Conservation (phyloP, 2,329 filamentous ascomycete species). For the Teratosphaeria gauchensis region DNA sequence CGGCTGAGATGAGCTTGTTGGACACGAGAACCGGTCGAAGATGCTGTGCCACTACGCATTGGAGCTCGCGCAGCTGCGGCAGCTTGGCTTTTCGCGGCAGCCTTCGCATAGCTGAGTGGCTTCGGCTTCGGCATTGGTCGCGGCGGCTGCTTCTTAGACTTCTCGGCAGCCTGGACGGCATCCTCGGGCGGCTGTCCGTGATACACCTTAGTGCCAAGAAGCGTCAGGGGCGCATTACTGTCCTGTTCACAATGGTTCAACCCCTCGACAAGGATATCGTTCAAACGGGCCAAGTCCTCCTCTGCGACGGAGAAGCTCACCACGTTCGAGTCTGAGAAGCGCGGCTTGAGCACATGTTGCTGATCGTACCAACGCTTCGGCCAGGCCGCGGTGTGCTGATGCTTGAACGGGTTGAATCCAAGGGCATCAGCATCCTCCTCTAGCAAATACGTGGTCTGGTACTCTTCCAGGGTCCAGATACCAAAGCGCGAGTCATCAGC, state of each 20-base stretch:
- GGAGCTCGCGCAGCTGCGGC: constrained; percentile 5
- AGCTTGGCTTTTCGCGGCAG: constrained; percentile 15
- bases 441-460: constrained; percentile 50
- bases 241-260: constrained; percentile 46
- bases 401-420: constrained; percentile 52
- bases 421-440: constrained; percentile 59
- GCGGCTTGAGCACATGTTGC: constrained; percentile 39
- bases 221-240: constrained; percentile 22
- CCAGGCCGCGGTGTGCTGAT: constrained; percentile 28
- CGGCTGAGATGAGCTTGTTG: constrained; percentile 42
- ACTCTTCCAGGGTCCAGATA: constrained; percentile 39
- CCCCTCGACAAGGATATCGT: constrained; percentile 53
- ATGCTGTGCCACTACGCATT: constrained; percentile 2
- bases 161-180: constrained; percentile 1
- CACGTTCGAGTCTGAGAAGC: constrained; percentile 40
- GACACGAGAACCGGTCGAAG: constrained; percentile 7
- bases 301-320: constrained; percentile 48
- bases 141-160: constrained; percentile 3
- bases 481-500: constrained; percentile 45
- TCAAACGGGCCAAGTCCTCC: constrained; percentile 58
- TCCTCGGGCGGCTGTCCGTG: constrained; percentile 9
- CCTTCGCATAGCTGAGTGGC: constrained; percentile 23
- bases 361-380: constrained; percentile 43
- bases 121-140: constrained; percentile 10
- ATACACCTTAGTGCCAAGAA: constrained; percentile 16